Evolutionary conservation across 768 basidiomycete genomes (phyloP).

Genomic region (Neoboletus subvelutipes): DNA sequence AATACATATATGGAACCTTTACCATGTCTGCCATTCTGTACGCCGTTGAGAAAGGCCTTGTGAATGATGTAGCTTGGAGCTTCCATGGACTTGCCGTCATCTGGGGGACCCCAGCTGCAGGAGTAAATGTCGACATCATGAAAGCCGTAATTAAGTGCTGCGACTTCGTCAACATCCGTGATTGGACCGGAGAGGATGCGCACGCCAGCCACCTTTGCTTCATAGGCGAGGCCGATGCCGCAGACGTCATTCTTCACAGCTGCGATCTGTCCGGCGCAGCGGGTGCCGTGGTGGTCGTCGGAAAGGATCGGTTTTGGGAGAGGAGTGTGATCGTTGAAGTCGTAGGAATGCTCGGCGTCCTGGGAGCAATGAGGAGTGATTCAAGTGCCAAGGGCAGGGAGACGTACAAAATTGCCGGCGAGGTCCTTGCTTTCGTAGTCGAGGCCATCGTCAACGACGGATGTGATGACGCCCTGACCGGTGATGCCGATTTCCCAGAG

Average conservation of each 20-base stretch:
- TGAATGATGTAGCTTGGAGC: conserved; percentile 87
- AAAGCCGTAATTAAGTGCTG: conserved; percentile 91
- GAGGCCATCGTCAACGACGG: conserved; percentile 93
- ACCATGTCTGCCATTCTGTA: conserved; percentile 84
- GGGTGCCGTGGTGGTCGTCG: conserved; percentile 96
- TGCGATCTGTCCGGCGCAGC: conserved; percentile 96
- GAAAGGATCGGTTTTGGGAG: conserved; percentile 84
- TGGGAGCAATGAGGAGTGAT: conserved; percentile 31
- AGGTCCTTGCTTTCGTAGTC: conserved; percentile 89
- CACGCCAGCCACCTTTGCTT: conserved; percentile 88
- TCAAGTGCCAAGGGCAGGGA: not conserved
- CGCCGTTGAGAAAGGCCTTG: conserved; percentile 92
- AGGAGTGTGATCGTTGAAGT: conserved; percentile 91
- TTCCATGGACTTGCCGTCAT: conserved; percentile 94
- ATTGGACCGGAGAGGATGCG: conserved; percentile 95
- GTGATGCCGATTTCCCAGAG: conserved; percentile 92
- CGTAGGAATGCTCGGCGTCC: conserved; percentile 87
- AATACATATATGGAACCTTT: conserved; percentile 96
- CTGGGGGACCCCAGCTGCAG: conserved; percentile 98
- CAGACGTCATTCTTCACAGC: conserved; percentile 92
- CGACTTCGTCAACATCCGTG: conserved; percentile 93
- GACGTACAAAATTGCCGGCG: conserved; percentile 85
- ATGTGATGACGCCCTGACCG: conserved; percentile 82
- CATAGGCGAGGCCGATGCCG: conserved; percentile 91
- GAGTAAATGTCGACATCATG: conserved; percentile 88